Evolutionary conservation across 228 moss, liverwort and hornwort species (phyloP).

Genomic region (Sphagnum fallax): DNA sequence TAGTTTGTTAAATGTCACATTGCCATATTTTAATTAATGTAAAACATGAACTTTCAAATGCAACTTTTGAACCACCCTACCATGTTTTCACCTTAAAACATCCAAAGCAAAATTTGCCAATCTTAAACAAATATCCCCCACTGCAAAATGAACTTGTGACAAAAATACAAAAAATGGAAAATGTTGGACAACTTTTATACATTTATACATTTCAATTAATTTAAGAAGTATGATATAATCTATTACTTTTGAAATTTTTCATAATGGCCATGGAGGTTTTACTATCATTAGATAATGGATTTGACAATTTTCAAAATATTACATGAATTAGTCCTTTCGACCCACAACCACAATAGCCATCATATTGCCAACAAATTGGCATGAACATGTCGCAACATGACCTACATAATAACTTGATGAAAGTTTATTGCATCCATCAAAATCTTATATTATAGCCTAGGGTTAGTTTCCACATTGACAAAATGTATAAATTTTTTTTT

Average conservation of each 20-base stretch:
- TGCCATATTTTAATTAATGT: too few relatives aligned
- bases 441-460: not conserved
- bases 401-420: not conserved
- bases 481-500: too few relatives aligned
- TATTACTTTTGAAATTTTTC: not conserved
- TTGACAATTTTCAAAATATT: not conserved
- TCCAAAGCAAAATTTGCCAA: not conserved
- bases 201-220: not conserved
- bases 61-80: not conserved
- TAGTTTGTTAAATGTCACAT: too few relatives aligned
- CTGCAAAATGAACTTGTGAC: too few relatives aligned
- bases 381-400: not conserved
- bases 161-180: not conserved
- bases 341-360: not conserved
- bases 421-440: not conserved
- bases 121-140: too few relatives aligned
- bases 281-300: not conserved
- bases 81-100: not conserved
- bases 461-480: too few relatives aligned
- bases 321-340: not conserved
- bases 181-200: not conserved
- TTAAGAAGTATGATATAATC: not conserved
- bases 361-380: not conserved
- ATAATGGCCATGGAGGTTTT: not conserved
- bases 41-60: too few relatives aligned